These are phyloP conservation scores for Blastobotrys raffinosifermentans DNA, from an alignment of 1,139 yeast species.

Conservation along the genomic window DNA sequence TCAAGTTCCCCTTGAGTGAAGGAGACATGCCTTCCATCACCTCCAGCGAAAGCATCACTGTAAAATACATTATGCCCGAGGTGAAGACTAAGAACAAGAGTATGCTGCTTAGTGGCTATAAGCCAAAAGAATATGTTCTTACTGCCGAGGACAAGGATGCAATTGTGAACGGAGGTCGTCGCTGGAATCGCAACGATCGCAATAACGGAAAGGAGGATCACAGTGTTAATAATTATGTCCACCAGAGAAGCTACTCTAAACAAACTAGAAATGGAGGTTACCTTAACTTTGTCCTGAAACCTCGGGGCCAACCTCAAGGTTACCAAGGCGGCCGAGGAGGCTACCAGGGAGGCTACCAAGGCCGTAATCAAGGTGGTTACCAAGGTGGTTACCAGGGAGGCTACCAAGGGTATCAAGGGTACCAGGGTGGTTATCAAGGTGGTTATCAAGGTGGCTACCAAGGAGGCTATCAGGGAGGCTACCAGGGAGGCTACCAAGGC, in stretches of 20 bases:
- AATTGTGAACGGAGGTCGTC: slow-evolving; percentile 32
- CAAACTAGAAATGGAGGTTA: slow-evolving; percentile 22
- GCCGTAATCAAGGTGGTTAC: slow-evolving; percentile 7
- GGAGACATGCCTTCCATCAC: slow-evolving; percentile 50
- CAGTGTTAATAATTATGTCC: slow-evolving; percentile 19
- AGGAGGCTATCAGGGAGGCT: slow-evolving; percentile 3
- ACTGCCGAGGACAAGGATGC: slow-evolving; percentile 64
- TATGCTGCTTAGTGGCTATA: slow-evolving; percentile 76
- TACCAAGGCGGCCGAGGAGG: slow-evolving; percentile 15
- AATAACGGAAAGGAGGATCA: slow-evolving; percentile 21
- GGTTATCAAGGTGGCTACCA: slow-evolving; percentile 12
- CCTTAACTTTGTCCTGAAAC: slow-evolving; percentile 17
- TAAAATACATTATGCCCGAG: slow-evolving; percentile 53
- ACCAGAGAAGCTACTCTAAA: slow-evolving; percentile 14
- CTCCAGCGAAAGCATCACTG: slow-evolving; percentile 49
- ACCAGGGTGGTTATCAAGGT: slow-evolving; percentile 12
- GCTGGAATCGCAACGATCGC: slow-evolving; percentile 22
- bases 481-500: too few species aligned
- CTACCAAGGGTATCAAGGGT: slow-evolving; percentile 9
- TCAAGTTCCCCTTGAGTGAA: slow-evolving; percentile 56
- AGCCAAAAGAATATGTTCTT: slow-evolving; percentile 55
- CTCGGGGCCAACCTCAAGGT: background rate
- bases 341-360: slow-evolving; percentile 12
- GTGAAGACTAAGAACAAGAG: slow-evolving; percentile 46
- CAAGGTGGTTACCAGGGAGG: slow-evolving; percentile 21